These are phyloP conservation scores for Hordeum marinum DNA, from an alignment of 176 grass and related monocot species.

Conservation along the genomic window DNA sequence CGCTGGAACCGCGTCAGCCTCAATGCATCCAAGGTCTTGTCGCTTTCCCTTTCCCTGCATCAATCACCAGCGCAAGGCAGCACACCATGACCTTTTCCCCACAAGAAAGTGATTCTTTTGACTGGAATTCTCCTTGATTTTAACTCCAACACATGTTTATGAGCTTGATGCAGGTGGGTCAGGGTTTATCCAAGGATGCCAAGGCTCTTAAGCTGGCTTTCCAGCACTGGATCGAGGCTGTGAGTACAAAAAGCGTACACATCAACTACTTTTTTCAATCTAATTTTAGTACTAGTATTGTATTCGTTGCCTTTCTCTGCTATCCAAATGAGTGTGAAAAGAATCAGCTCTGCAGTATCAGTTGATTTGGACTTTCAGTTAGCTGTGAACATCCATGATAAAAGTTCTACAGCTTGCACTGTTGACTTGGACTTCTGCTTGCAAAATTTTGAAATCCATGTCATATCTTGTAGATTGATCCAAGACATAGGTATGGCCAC, in stretches of 20 bases:
- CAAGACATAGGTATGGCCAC: slow-evolving; percentile 87
- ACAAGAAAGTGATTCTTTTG: neutral
- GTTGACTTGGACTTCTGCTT: neutral
- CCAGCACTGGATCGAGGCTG: slow-evolving; percentile 98
- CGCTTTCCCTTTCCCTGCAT: neutral
- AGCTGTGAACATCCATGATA: slow-evolving; percentile 13
- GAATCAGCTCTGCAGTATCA: neutral
- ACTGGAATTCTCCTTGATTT: neutral
- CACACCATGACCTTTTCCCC: neutral
- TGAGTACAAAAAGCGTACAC: slow-evolving; percentile 45
- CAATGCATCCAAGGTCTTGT: slow-evolving; percentile 77
- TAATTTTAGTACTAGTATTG: neutral
- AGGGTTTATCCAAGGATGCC: slow-evolving; percentile 64
- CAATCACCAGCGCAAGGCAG: neutral
- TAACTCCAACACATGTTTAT: neutral
- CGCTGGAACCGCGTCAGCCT: slow-evolving; percentile 79
- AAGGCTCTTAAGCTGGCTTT: slow-evolving; percentile 82
- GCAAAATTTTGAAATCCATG: neutral
- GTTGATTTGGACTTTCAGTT: slow-evolving; percentile 24
- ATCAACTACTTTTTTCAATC: neutral
- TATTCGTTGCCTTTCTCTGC: neutral
- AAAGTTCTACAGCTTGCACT: neutral
- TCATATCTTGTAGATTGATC: slow-evolving; percentile 62
- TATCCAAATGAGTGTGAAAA: neutral
- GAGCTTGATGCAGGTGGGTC: slow-evolving; percentile 54